These are phyloP conservation scores for Russula griseocarnosa DNA, from an alignment of 768 basidiomycete species.

Conservation along the genomic window DNA sequence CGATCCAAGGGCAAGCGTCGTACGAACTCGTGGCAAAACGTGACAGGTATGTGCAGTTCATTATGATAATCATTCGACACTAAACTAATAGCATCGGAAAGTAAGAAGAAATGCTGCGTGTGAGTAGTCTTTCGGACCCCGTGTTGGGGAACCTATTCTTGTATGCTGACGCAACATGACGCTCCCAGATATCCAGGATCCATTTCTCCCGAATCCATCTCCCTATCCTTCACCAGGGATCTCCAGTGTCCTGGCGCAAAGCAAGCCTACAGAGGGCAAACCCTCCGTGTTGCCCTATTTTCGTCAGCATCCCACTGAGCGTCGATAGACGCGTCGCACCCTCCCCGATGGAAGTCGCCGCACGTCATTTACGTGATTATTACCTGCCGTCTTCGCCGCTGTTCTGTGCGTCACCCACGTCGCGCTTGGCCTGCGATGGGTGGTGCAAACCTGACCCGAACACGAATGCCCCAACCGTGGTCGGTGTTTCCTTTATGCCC, in stretches of 20 bases:
- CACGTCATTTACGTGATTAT: constrained; percentile 5
- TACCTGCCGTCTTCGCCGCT: constrained; percentile 17
- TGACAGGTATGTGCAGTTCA: constrained; percentile 19
- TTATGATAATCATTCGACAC: not conserved
- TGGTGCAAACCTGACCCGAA: constrained; percentile 21
- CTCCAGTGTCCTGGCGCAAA: not conserved
- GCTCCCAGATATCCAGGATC: constrained; percentile 6
- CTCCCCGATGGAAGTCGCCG: not conserved
- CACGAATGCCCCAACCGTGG: constrained; percentile 10
- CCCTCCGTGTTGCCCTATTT: constrained; percentile 19
- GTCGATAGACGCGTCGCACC: constrained; percentile 15
- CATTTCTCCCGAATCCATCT: not conserved
- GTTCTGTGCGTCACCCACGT: constrained; percentile 26
- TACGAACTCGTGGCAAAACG: constrained; percentile 25
- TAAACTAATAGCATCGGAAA: not conserved
- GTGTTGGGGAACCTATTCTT: not conserved
- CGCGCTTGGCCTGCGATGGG: constrained; percentile 25
- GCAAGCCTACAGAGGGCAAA: not conserved
- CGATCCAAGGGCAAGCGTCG: constrained; percentile 26
- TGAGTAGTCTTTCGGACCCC: not conserved
- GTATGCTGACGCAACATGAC: not conserved
- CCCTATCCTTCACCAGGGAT: not conserved
- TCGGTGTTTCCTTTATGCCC: not conserved
- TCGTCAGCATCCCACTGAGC: constrained; percentile 15
- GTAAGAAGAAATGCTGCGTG: constrained; percentile 17